Conservation (phyloP, 129 eudicot genomes). For the Heracleum sosnowskyi region DNA sequence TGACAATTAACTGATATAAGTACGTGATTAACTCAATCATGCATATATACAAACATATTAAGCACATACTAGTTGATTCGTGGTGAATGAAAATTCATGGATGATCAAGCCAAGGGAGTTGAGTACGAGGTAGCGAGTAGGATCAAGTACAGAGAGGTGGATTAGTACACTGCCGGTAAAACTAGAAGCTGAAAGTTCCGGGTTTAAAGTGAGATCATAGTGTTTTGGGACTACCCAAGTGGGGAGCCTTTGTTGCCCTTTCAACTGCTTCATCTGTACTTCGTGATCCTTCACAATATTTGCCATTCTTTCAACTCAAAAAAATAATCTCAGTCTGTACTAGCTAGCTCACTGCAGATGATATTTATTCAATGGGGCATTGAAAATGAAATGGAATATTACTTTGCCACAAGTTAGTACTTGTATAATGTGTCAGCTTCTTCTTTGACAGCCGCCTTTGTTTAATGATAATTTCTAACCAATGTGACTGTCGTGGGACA, state of each 20-base stretch:
- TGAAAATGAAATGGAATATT: not conserved
- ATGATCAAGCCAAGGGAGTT: slow-evolving; percentile 31
- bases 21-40: not conserved
- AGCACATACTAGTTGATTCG: slow-evolving; percentile 12
- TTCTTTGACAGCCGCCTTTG: not conserved
- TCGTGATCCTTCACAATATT: not conserved
- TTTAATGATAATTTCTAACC: not conserved
- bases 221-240: slow-evolving; percentile 38
- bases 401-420: not conserved
- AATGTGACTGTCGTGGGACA: not conserved
- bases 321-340: not conserved
- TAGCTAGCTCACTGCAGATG: not conserved
- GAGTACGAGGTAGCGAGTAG: slow-evolving; percentile 35
- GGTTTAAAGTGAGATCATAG: slow-evolving; percentile 34
- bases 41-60: not conserved
- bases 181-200: slow-evolving; percentile 24
- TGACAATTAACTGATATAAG: not conserved
- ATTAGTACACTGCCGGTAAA: slow-evolving; percentile 33
- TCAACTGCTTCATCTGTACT: slow-evolving; percentile 24
- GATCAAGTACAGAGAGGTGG: slow-evolving; percentile 19
- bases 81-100: slow-evolving; percentile 18
- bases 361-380: not conserved
- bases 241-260: slow-evolving; percentile 48
- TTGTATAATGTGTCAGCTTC: not conserved
- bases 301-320: not conserved